These are phyloP conservation scores for Eurotiales sp. DNA, from an alignment of 2,329 filamentous ascomycete genomes.

Conservation along the genomic window DNA sequence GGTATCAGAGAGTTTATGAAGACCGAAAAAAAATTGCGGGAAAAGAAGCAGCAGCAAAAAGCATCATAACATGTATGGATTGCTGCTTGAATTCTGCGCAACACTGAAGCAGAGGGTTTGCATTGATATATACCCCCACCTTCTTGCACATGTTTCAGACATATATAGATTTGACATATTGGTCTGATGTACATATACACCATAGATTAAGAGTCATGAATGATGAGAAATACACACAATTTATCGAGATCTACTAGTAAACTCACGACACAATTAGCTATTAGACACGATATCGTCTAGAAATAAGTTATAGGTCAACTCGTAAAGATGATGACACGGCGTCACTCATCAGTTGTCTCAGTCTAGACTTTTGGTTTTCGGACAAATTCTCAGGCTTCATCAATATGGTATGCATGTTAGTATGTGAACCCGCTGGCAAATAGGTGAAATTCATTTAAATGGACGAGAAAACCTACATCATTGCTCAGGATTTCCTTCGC, in stretches of 20 bases:
- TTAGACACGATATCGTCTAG: not conserved
- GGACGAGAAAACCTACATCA: slow-evolving; percentile 28
- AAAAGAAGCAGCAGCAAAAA: slow-evolving; percentile 62
- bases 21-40: slow-evolving; percentile 84
- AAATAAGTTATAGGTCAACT: not conserved
- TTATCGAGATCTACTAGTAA: not conserved
- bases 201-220: not conserved
- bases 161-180: not conserved
- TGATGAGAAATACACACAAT: not conserved
- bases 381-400: slow-evolving; percentile 28
- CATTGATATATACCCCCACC: not conserved
- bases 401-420: slow-evolving; percentile 11
- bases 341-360: slow-evolving; percentile 27
- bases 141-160: not conserved
- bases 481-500: slow-evolving; percentile 37
- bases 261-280: not conserved
- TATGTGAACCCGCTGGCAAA: not conserved
- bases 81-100: not conserved
- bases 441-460: not conserved
- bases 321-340: slow-evolving; percentile 18
- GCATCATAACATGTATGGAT: not conserved
- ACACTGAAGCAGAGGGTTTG: not conserved
- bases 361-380: slow-evolving; percentile 21
- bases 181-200: not conserved
- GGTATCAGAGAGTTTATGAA: slow-evolving; percentile 97